Base-by-base conservation (phyloP, 2,329 filamentous ascomycete species). In the Endocalyx cinctus region DNA sequence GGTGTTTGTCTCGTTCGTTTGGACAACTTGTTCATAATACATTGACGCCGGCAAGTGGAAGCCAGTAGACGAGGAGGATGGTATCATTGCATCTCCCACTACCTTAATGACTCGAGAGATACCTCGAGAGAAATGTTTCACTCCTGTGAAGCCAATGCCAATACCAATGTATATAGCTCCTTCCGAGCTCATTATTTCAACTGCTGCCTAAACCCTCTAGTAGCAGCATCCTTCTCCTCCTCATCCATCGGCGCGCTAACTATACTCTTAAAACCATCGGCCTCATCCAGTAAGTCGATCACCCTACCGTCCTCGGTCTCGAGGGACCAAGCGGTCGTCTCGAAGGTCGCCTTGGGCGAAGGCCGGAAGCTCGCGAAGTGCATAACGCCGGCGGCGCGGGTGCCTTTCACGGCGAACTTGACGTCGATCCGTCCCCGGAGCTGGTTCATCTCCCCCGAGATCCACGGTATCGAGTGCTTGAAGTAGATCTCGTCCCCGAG, bases 401-500 rank as follows among this genome's bases (percentile, higher is more conserved):
- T 86, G 25, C 92, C 92, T 64, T 85, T 87, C 17, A 98, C 92
- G 64, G 77, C 73, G 60, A 95, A 97, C 35, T 66, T 67, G 38
- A 98, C 86, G 69, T 97, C 74, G 58, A 98, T 95, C 50, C 79
- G 72, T 16, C 92, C 92, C 62, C 90, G 87, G 58, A 97, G 64
- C 69, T 95, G 90, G 65, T 96, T 94, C 74, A 98, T 84, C 67
- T 87, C 80, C 41, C 86, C 86, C 51, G 74, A 70, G 52, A 92
- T 89, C 84, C 84, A 90, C 27, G 86, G 86, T 55, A 90, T 84
- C 61, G 82, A 75, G 55, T 77, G 72, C 47, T 76, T 73, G 63
- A 89, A 90, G 62, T 87, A 87, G 53, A 92, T 82, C 64, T 90
- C 82, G 60, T 96, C 86, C 43, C 92, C 92, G 17, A 98, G 75